Evolutionary conservation across 108 stramenopile species (phyloP), one percentile per base, ranked within the genome.

Genomic region (Cyclotella cryptica): DNA sequence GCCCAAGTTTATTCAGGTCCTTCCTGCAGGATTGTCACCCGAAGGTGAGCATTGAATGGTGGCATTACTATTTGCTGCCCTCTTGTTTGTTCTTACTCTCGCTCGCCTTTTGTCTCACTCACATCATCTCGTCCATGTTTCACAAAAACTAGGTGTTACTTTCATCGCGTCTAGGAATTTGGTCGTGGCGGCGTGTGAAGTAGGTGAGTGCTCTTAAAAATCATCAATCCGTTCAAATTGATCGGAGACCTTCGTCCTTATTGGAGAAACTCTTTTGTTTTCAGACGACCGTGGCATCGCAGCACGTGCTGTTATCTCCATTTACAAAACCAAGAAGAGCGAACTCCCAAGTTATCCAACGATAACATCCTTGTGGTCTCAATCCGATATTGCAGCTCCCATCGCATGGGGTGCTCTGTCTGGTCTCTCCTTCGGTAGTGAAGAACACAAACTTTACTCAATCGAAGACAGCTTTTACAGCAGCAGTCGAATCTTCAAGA

Each of bases 11-110:
- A 51, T 70, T 22, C 90, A 93, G 70, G 82, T 84, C 19, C 81
- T 93, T 22, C 92, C 92, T 14, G 40, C 81, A 12, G 86, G 84
- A 27, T 62, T 77, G 19, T 78, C 78, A 10, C 90, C 90, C 1
- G 92, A 91, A 44, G 89, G 88, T 42, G 28, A 60, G 30, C 45
- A 61, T 24, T 24, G 55, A 55, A 35, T n/a, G n/a, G n/a, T n/a
- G n/a, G n/a, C n/a, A n/a, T n/a, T n/a, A n/a, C n/a, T n/a, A n/a
- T n/a, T n/a, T n/a, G n/a, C n/a, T n/a, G n/a, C n/a, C n/a, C n/a
- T n/a, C n/a, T n/a, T n/a, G n/a, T n/a, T n/a, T n/a, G n/a, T n/a
- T n/a, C n/a, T n/a, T n/a, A n/a, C n/a, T n/a, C n/a, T n/a, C n/a
- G n/a, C n/a, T n/a, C n/a, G n/a, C n/a, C n/a, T n/a, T n/a, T n/a